Percentiles rank a stretch among this genome's conserved stretches.
These are phyloP conservation scores for Volvox reticuliferus DNA, from an alignment of 139 green algal genomes.

Conservation along the genomic window DNA sequence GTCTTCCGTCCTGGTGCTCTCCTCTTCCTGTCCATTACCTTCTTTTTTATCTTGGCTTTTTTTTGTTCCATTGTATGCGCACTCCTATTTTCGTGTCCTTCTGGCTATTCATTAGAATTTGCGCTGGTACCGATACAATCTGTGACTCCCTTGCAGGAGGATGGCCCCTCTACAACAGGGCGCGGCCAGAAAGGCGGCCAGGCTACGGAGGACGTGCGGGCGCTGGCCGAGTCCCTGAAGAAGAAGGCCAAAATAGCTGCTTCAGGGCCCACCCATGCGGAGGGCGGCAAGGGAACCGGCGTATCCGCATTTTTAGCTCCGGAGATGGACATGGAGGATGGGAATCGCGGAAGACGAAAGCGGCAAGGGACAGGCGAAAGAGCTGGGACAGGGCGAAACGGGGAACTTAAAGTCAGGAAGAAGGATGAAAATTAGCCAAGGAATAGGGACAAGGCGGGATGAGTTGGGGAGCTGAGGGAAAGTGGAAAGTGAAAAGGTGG, in stretches of 20 bases:
- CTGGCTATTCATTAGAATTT: too few species aligned
- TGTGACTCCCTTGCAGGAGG: constrained; percentile 18
- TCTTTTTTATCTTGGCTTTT: not conserved
- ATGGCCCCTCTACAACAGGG: constrained; percentile 8
- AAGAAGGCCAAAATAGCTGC: constrained; percentile 57
- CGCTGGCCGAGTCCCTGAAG: constrained; percentile 68
- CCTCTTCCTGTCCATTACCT: too few species aligned
- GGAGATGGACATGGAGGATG: constrained; percentile 3
- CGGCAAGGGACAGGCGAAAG: not conserved
- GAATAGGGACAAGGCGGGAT: not conserved
- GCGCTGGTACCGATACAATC: not conserved
- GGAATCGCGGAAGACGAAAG: not conserved
- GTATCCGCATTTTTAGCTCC: constrained; percentile 28
- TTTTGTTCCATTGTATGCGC: not conserved
- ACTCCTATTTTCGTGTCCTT: not conserved
- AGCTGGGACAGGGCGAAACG: not conserved
- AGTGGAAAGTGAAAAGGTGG: not conserved
- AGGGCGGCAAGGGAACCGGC: not conserved
- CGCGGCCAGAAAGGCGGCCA: not conserved
- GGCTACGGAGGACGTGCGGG: constrained; percentile 36
- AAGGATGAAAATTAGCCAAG: not conserved
- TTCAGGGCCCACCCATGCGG: not conserved
- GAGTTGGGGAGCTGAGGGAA: not conserved
- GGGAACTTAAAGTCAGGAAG: not conserved
- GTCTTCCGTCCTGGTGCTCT: too few species aligned